Conservation (phyloP, 257 asterid species). For the Solanum rostratum region DNA sequence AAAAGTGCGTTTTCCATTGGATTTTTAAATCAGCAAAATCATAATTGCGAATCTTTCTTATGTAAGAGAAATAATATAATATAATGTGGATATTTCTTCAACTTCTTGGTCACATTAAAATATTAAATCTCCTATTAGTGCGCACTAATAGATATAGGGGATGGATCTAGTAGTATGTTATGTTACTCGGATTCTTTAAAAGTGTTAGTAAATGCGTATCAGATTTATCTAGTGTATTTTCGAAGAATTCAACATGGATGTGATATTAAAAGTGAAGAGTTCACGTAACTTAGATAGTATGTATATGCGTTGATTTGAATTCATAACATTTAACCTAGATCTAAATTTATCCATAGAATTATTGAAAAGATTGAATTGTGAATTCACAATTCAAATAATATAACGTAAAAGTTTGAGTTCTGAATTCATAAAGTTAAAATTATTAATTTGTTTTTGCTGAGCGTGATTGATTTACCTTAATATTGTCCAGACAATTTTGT, state of each 20-base stretch:
- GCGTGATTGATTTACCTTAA: no score
- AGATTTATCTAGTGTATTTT: no score
- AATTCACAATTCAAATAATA: no score
- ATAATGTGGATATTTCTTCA: not conserved
- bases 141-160: not conserved
- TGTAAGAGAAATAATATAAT: constrained; percentile 35
- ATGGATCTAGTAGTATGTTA: not conserved
- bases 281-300: not conserved
- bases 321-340: not conserved
- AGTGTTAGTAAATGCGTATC: no score
- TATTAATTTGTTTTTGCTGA: no score
- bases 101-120: not conserved
- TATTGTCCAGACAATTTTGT: no score
- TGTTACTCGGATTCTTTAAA: no score
- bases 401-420: no score
- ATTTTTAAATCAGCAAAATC: constrained; percentile 6
- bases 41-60: constrained; percentile 16
- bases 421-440: no score
- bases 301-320: not conserved
- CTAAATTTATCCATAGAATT: not conserved
- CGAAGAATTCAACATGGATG: no score
- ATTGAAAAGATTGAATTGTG: no score
- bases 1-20: constrained; percentile 1
- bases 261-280: no score
- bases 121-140: constrained; percentile 15